Percentiles rank a stretch among this genome's conserved stretches.
Conservation (phyloP, 805 yeast genomes). For the Saturnispora galanensis region DNA sequence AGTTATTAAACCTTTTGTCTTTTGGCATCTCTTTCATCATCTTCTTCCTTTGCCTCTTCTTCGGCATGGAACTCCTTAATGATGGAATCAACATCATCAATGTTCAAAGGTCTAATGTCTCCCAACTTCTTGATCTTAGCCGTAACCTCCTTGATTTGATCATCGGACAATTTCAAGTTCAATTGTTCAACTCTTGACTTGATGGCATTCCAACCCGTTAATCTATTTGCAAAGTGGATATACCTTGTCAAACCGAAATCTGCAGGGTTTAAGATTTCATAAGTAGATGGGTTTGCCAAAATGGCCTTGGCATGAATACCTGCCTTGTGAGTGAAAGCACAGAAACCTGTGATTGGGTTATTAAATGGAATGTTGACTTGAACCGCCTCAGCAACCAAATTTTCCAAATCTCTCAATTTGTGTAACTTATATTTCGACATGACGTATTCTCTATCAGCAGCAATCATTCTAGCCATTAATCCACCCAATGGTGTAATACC, state of each 20-base stretch:
- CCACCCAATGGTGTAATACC: conserved; percentile 98
- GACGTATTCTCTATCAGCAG: conserved; percentile 95
- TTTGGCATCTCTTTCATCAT: conserved; percentile 24
- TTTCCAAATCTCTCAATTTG: conserved; percentile 92
- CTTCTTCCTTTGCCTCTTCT: conserved; percentile 21
- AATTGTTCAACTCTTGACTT: conserved; percentile 96
- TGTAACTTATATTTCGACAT: conserved; percentile 89
- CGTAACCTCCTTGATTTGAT: conserved; percentile 92
- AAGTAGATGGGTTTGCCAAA: conserved; percentile 97
- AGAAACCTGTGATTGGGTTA: conserved; percentile 98
- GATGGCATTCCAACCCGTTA: conserved; percentile 99
- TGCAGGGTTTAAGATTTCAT: conserved; percentile 87
- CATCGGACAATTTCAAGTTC: conserved; percentile 81
- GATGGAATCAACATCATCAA: conserved; percentile 95
- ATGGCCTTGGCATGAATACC: conserved; percentile 99
- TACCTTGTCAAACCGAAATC: conserved; percentile 95
- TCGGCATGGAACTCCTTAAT: conserved; percentile 84
- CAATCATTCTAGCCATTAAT: conserved; percentile 98
- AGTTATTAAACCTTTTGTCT: conserved; percentile 23
- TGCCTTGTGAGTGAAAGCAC: conserved; percentile 99
- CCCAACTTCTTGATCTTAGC: conserved; percentile 88
- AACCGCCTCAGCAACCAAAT: conserved; percentile 93
- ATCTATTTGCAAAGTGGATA: conserved; percentile 94
- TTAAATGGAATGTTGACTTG: conserved; percentile 96
- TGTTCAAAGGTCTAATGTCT: conserved; percentile 86